phyloP scores from a whole-genome alignment of 495 filamentous ascomycete species.

The Aspergillus homomorphus region DNA sequence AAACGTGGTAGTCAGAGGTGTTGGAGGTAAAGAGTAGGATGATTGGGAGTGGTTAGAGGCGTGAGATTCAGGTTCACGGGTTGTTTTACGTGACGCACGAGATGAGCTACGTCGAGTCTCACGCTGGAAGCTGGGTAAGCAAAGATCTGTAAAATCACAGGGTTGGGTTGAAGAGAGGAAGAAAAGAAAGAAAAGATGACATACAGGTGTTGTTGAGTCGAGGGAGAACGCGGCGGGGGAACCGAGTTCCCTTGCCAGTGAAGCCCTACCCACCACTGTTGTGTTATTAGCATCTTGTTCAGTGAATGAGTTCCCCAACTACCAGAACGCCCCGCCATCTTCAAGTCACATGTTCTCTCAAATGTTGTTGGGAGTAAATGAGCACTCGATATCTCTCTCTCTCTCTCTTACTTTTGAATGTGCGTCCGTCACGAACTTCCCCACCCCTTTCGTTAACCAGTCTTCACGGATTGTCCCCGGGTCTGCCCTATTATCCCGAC shows the following conservation, averaged over 20 bases:
- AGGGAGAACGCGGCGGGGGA: conserved; percentile 18
- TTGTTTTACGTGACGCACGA: conserved; percentile 22
- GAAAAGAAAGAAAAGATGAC: conserved; percentile 11
- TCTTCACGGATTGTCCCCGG: background rate
- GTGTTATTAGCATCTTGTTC: conserved; percentile 10
- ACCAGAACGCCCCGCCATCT: background rate
- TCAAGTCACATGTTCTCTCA: background rate
- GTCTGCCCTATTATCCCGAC: background rate
- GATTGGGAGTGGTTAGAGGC: conserved; percentile 18
- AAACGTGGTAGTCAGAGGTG: conserved; percentile 24
- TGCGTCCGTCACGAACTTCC: background rate
- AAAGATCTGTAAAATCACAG: background rate
- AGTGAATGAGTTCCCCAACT: conserved; percentile 1
- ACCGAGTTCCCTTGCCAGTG: conserved; percentile 20
- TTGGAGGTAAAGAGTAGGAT: conserved; percentile 25
- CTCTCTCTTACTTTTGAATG: conserved; percentile 6
- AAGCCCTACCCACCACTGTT: conserved; percentile 23
- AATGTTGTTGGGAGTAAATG: background rate
- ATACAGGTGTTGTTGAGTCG: conserved; percentile 18
- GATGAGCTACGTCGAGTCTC: conserved; percentile 22
- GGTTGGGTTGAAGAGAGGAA: background rate
- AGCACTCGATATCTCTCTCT: background rate
- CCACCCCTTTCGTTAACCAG: background rate
- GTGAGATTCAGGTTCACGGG: conserved; percentile 18
- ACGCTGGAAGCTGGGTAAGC: conserved; percentile 5